phyloP scores from a whole-genome alignment of 2,329 filamentous ascomycete genomes.

The Erysiphe pulchra region DNA sequence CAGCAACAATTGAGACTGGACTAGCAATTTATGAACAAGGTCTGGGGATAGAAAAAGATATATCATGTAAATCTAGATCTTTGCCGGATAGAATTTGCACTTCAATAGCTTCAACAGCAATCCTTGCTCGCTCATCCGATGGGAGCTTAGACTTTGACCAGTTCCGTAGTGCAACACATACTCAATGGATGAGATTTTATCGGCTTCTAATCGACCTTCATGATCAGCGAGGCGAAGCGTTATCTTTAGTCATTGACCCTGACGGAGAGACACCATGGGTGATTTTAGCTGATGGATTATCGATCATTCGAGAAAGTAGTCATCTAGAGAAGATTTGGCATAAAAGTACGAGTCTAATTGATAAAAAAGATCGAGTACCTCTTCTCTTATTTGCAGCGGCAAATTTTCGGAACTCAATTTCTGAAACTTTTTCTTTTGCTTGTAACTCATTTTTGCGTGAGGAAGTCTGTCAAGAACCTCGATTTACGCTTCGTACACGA shows the following conservation, averaged over 20 bases:
- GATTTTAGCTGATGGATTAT: constrained; percentile 57
- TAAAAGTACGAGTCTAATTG: constrained; percentile 26
- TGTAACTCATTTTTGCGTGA: constrained; percentile 40
- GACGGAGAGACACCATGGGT: constrained; percentile 55
- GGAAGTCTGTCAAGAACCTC: constrained; percentile 50
- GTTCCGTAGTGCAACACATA: constrained; percentile 47
- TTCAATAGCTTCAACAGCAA: constrained; percentile 42
- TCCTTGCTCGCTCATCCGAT: constrained; percentile 32
- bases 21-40: constrained; percentile 57
- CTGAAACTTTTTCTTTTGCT: constrained; percentile 39
- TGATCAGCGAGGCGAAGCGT: constrained; percentile 56
- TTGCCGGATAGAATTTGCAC: constrained; percentile 54
- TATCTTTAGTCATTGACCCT: constrained; percentile 52
- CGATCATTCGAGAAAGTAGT: constrained; percentile 57
- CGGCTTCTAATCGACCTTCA: constrained; percentile 67
- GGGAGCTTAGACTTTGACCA: constrained; percentile 49
- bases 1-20: constrained; percentile 58
- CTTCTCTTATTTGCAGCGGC: constrained; percentile 43
- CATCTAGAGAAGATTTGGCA: constrained; percentile 48
- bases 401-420: constrained; percentile 43
- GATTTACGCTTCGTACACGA: constrained; percentile 42
- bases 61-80: constrained; percentile 22
- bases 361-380: constrained; percentile 28
- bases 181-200: constrained; percentile 79
- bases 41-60: constrained; percentile 17